Evolutionary conservation across 805 yeast genomes (phyloP).

Genomic region (Hanseniaspora mollemarum): DNA sequence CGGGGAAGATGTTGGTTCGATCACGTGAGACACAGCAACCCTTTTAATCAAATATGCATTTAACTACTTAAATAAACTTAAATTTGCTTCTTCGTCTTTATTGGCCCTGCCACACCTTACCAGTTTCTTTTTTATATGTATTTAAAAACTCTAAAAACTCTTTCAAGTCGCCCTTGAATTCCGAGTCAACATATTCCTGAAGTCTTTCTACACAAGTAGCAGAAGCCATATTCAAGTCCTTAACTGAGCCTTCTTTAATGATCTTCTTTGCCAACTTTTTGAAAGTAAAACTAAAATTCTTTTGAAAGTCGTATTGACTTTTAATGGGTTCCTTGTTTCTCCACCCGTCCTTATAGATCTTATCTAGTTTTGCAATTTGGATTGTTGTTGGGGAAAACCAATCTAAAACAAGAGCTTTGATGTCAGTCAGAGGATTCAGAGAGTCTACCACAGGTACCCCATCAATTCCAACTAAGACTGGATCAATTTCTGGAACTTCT

Average conservation of each 20-base stretch:
- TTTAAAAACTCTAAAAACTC: conserved; percentile 5
- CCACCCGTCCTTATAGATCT: conserved; percentile 3
- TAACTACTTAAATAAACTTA: neutral
- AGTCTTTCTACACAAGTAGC: conserved; percentile 1
- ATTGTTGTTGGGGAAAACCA: conserved; percentile 7
- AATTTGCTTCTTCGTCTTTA: neutral
- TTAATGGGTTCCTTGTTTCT: conserved; percentile 8
- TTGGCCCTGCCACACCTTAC: conserved; percentile 3
- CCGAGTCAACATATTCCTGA: neutral
- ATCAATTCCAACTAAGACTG: neutral
- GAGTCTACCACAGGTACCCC: neutral
- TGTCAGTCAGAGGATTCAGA: neutral
- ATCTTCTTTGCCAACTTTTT: conserved; percentile 7
- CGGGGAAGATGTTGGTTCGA: too few relatives aligned
- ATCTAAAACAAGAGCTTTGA: conserved; percentile 4
- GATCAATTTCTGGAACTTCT: neutral
- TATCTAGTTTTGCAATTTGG: conserved; percentile 10
- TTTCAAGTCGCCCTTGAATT: conserved; percentile 1
- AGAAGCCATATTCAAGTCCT: conserved; percentile 6
- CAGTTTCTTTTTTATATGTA: neutral
- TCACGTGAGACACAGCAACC: too few relatives aligned
- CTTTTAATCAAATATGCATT: too few relatives aligned
- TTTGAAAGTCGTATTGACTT: conserved; percentile 11
- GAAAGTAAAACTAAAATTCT: neutral
- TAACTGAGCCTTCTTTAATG: neutral